Base-by-base conservation (phyloP, 2,329 filamentous ascomycete genomes). In the Nannizzia gypsea region DNA sequence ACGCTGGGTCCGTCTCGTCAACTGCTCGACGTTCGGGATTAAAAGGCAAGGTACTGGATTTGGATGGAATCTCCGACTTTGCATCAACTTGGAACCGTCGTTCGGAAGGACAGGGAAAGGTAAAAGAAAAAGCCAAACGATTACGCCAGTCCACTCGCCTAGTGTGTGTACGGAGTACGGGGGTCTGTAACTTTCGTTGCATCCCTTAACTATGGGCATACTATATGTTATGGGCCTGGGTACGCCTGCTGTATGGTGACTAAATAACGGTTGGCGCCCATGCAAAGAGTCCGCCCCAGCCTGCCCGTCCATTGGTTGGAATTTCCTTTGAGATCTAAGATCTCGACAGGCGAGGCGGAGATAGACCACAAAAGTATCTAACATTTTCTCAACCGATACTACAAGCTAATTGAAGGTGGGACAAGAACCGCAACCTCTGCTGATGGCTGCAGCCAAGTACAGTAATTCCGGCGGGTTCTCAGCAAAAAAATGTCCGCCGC, bases 31-130 rank as follows among this genome's bases (percentile, higher is more conserved):
- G n/a, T 6, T 34, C 26, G 28, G 50, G 50, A 34, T n/a, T 34
- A 28, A 54, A 34, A 42, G 26, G 50, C 50, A 31, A n/a, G 50
- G 8, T 54, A n/a, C 50, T 54, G 28, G 5, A 54, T 54, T 54
- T 54, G 50, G 50, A 50, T 22, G 50, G 50, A 54, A 54, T 54
- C 28, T 54, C 50, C 50, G 50, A 26, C 50, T 50, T 22, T 54
- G 50, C 28, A 26, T 54, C 50, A 54, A 54, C 22, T 54, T 54
- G 50, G 50, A 54, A 54, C 50, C 50, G 34, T 54, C 28, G 50
- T 54, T 34, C 50, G 50, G 50, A 54, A 26, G 28, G 50, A 54
- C 50, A 54, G 28, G 50, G 50, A 54, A 54, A 34, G 50, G 24
- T 26, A n/a, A 34, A 34, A 54, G 26, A 52, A 31, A 54, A 54